Conservation (phyloP, 306 rosid genomes). For the Glycyrrhiza uralensis region DNA sequence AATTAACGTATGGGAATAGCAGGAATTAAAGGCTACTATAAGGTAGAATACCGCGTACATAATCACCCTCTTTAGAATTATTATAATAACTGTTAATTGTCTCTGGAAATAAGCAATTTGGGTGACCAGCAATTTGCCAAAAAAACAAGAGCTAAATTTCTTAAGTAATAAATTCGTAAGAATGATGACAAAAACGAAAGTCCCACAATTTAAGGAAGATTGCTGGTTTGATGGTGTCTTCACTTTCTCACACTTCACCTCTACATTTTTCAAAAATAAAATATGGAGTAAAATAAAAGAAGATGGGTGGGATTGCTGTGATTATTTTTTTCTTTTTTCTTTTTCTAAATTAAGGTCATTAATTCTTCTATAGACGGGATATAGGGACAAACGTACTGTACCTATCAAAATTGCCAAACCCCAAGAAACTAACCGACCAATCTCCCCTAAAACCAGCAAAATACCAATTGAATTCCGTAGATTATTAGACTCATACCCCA, state of each 20-base stretch:
- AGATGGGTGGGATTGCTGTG: not conserved
- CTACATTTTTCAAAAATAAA: not conserved
- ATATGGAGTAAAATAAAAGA: not conserved
- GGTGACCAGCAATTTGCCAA: too few relatives aligned
- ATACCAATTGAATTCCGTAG: constrained; percentile 12
- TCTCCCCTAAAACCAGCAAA: constrained; percentile 71
- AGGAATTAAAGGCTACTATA: not conserved
- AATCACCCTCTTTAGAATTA: constrained; percentile 4
- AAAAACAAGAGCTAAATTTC: not conserved
- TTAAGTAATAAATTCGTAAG: not conserved
- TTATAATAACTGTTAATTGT: too few relatives aligned
- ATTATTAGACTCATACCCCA: not conserved
- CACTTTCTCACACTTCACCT: not conserved
- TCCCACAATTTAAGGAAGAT: constrained; percentile 20
- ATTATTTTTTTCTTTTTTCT: not conserved
- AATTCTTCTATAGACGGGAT: not conserved
- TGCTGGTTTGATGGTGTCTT: constrained; percentile 5
- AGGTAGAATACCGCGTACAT: not conserved
- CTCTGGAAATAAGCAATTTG: not conserved
- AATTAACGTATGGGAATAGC: not conserved
- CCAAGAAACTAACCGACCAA: constrained; percentile 77
- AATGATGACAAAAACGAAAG: not conserved
- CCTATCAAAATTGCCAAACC: constrained; percentile 9
- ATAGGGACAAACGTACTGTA: constrained; percentile 16
- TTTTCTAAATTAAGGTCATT: not conserved